Evolutionary conservation across 2,329 filamentous ascomycete species (phyloP).

Genomic region (Bipolaris sorokiniana): DNA sequence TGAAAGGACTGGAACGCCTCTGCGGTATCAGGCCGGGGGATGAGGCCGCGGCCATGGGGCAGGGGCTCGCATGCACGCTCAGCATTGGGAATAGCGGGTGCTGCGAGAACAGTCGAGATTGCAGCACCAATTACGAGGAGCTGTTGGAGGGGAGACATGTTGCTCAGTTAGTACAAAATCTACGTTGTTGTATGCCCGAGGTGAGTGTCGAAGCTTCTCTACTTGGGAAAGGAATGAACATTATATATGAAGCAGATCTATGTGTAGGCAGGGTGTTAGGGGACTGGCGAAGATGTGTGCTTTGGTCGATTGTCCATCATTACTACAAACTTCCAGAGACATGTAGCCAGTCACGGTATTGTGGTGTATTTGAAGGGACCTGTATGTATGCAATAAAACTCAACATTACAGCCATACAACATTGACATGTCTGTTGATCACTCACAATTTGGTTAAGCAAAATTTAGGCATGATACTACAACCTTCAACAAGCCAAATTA

Average conservation of each 20-base stretch:
- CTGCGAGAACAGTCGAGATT: not conserved
- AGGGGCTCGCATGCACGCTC: constrained; percentile 1
- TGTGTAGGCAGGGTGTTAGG: no score
- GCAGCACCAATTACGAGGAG: not conserved
- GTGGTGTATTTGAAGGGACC: not conserved
- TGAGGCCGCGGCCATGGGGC: constrained; percentile 5
- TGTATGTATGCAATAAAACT: not conserved
- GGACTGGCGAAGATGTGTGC: not conserved
- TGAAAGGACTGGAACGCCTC: constrained; percentile 18
- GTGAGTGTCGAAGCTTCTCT: not conserved
- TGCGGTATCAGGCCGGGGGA: constrained; percentile 17
- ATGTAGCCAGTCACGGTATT: not conserved
- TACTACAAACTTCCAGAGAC: not conserved
- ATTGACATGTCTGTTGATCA: no score
- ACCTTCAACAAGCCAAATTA: no score
- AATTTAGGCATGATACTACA: no score
- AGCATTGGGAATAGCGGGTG: not conserved
- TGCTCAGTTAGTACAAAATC: not conserved
- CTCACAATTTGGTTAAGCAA: no score
- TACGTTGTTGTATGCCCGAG: not conserved
- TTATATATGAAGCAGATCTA: not conserved
- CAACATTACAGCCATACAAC: not conserved
- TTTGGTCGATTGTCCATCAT: no score
- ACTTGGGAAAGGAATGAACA: not conserved
- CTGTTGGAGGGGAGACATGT: not conserved